Evolutionary conservation across 768 basidiomycete species (phyloP).

Genomic region (Hortiboletus campestris): DNA sequence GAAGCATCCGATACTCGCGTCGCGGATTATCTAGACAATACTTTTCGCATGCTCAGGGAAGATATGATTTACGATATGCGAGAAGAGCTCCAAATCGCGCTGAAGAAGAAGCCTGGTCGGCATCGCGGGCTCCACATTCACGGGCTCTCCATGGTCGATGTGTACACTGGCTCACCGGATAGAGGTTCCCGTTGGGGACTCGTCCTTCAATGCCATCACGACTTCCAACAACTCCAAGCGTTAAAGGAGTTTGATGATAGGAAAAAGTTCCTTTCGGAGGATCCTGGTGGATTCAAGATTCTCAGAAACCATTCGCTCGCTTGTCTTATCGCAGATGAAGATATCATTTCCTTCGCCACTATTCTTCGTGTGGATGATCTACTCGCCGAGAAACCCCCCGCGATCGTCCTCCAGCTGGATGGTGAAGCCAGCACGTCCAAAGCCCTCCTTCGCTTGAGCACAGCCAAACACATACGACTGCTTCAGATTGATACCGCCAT

Average conservation of each 20-base stretch:
- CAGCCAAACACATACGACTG: constrained; percentile 37
- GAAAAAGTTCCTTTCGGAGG: constrained; percentile 37
- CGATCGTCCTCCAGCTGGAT: constrained; percentile 55
- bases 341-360: constrained; percentile 53
- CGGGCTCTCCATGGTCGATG: constrained; percentile 37
- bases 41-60: constrained; percentile 63
- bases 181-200: constrained; percentile 43
- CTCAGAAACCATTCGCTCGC: constrained; percentile 55
- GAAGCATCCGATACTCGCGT: constrained; percentile 37
- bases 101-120: constrained; percentile 40
- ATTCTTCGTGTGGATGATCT: constrained; percentile 55
- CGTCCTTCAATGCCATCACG: constrained; percentile 34
- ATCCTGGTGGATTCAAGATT: constrained; percentile 34
- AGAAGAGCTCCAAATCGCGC: constrained; percentile 51
- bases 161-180: constrained; percentile 36
- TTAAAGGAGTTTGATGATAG: constrained; percentile 34
- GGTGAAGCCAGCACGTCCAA: constrained; percentile 41
- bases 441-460: constrained; percentile 41
- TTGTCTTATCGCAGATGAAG: constrained; percentile 49
- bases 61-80: constrained; percentile 61
- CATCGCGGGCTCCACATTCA: constrained; percentile 40
- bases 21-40: constrained; percentile 58
- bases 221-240: constrained; percentile 37
- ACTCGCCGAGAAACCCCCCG: constrained; percentile 46
- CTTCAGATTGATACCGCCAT: constrained; percentile 62